phyloP scores from a whole-genome alignment of 208 protist genomes.

The Leishmania braziliensis region DNA sequence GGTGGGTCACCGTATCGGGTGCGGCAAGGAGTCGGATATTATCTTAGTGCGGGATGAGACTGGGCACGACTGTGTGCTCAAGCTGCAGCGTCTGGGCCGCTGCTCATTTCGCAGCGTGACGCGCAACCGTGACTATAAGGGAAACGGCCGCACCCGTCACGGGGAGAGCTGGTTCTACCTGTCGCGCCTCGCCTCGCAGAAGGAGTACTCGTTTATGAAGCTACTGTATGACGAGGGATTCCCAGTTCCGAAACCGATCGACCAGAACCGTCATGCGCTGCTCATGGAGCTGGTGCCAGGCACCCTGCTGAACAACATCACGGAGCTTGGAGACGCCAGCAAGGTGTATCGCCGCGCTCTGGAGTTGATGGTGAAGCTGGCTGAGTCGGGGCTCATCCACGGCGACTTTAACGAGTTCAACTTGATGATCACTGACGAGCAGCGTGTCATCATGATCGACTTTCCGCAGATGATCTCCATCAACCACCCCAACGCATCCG shows the following conservation, averaged over 20 bases:
- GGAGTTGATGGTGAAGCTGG: slow-evolving; percentile 94
- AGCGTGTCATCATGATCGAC: slow-evolving; percentile 97
- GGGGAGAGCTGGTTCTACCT: slow-evolving; percentile 98
- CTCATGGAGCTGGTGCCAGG: slow-evolving; percentile 97
- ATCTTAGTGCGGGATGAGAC: slow-evolving; percentile 90
- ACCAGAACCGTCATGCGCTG: slow-evolving; percentile 98
- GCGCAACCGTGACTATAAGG: slow-evolving; percentile 98
- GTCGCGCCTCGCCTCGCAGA: slow-evolving; percentile 96
- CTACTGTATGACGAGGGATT: slow-evolving; percentile 96
- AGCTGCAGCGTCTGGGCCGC: slow-evolving; percentile 97
- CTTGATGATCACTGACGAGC: slow-evolving; percentile 94
- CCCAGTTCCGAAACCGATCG: slow-evolving; percentile 96
- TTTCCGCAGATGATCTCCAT: slow-evolving; percentile 99
- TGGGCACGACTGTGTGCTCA: slow-evolving; percentile 90
- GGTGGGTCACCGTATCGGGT: slow-evolving; percentile 97
- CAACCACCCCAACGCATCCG: slow-evolving; percentile 94
- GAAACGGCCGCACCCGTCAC: slow-evolving; percentile 74
- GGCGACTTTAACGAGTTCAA: slow-evolving; percentile 99
- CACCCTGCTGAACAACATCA: slow-evolving; percentile 94
- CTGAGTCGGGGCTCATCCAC: slow-evolving; percentile 97
- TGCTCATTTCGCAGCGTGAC: slow-evolving; percentile 97
- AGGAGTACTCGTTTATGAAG: slow-evolving; percentile 99
- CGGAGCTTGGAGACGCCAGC: slow-evolving; percentile 82
- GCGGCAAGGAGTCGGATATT: slow-evolving; percentile 99
- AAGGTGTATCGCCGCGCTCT: slow-evolving; percentile 92